Evolutionary conservation across 2,329 filamentous ascomycete genomes (phyloP).

Genomic region (Metarhizium rileyi): DNA sequence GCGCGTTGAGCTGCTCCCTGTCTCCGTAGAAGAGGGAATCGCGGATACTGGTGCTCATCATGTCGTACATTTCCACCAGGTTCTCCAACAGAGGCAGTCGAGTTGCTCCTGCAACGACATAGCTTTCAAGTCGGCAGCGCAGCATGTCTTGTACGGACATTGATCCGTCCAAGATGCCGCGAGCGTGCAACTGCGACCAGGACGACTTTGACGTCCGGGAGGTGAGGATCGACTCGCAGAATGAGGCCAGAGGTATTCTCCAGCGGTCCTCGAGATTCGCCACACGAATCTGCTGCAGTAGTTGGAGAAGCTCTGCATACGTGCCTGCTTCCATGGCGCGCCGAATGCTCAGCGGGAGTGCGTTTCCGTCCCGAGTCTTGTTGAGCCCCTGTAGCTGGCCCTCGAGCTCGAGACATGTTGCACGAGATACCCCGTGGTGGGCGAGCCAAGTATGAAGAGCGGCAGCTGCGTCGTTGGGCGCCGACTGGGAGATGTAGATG

Average conservation of each 20-base stretch:
- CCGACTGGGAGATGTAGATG: slow-evolving; percentile 26
- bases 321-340: slow-evolving; percentile 18
- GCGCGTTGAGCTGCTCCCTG: slow-evolving; percentile 21
- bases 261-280: slow-evolving; percentile 15
- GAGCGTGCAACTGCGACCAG: neutral
- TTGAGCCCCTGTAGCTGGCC: slow-evolving; percentile 13
- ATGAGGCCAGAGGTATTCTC: slow-evolving; percentile 14
- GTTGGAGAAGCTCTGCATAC: slow-evolving; percentile 19
- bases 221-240: neutral
- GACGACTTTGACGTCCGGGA: neutral
- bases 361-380: neutral
- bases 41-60: slow-evolving; percentile 16
- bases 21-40: slow-evolving; percentile 21
- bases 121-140: neutral
- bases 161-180: neutral
- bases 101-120: neutral
- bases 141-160: neutral
- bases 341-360: slow-evolving; percentile 16
- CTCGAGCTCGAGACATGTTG: slow-evolving; percentile 23
- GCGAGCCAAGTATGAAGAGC: slow-evolving; percentile 29
- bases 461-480: slow-evolving; percentile 19
- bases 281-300: slow-evolving; percentile 22
- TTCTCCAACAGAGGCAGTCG: slow-evolving; percentile 4
- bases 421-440: slow-evolving; percentile 22
- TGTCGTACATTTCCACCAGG: slow-evolving; percentile 15